Evolutionary conservation across 2,329 filamentous ascomycete genomes (phyloP).

Genomic region (Botrytis fabae): DNA sequence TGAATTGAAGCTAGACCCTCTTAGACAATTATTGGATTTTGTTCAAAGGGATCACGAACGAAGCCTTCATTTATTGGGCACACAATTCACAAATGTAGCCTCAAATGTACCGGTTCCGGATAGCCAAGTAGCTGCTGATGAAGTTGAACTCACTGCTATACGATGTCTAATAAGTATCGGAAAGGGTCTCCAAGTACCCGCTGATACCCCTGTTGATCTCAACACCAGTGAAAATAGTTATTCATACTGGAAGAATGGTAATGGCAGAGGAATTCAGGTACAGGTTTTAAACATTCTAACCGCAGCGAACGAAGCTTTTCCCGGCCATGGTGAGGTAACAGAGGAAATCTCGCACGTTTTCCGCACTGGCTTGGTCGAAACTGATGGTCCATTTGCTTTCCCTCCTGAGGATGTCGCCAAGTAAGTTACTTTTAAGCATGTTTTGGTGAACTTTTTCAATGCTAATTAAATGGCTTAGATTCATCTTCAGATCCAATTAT

Average conservation of each 20-base stretch:
- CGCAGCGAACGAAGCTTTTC: slow-evolving; percentile 54
- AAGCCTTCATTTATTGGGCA: slow-evolving; percentile 36
- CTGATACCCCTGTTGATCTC: slow-evolving; percentile 67
- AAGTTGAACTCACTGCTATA: slow-evolving; percentile 50
- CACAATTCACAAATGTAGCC: slow-evolving; percentile 2
- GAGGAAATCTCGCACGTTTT: slow-evolving; percentile 72
- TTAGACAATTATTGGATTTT: slow-evolving; percentile 60
- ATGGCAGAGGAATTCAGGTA: slow-evolving; percentile 51
- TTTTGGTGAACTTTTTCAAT: background rate
- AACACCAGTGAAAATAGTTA: slow-evolving; percentile 49
- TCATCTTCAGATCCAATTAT: slow-evolving; percentile 59
- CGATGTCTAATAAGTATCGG: slow-evolving; percentile 70
- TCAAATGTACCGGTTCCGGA: background rate
- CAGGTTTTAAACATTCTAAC: slow-evolving; percentile 53
- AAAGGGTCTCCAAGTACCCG: slow-evolving; percentile 68
- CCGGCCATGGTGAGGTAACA: slow-evolving; percentile 63
- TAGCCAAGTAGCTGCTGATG: slow-evolving; percentile 35
- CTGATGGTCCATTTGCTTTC: slow-evolving; percentile 76
- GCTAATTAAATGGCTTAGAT: slow-evolving; percentile 37
- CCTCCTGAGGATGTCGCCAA: slow-evolving; percentile 64
- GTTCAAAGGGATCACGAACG: slow-evolving; percentile 61
- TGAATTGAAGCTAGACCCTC: slow-evolving; percentile 52
- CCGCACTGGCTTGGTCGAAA: slow-evolving; percentile 73
- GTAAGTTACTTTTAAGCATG: background rate
- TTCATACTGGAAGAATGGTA: slow-evolving; percentile 51